Conservation (phyloP, 2,329 filamentous ascomycete genomes). For the Ophiostoma sp. region DNA sequence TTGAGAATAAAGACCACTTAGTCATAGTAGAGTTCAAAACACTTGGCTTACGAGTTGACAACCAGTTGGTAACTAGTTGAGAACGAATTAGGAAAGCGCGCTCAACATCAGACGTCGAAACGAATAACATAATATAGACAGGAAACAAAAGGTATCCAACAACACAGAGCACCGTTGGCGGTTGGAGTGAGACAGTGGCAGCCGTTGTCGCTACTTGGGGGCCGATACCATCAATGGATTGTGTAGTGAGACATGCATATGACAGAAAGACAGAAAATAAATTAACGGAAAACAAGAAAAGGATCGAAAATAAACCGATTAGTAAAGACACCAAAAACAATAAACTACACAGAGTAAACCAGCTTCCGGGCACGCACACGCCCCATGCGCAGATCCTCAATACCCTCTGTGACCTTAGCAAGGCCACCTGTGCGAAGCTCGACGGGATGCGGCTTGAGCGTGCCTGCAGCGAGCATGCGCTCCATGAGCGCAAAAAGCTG, state of each 20-base stretch:
- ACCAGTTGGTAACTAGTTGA: not conserved
- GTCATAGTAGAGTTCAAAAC: no score
- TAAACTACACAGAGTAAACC: slow-evolving; percentile 18
- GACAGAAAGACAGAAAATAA: not conserved
- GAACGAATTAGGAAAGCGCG: slow-evolving; percentile 1
- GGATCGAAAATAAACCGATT: not conserved
- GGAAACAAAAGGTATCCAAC: not conserved
- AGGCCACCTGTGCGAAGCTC: slow-evolving; percentile 22
- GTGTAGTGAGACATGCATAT: not conserved
- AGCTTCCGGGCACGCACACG: slow-evolving; percentile 23
- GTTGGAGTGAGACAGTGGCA: not conserved
- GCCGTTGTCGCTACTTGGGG: not conserved
- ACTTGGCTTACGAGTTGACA: not conserved
- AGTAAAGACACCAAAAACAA: not conserved
- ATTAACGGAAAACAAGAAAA: not conserved
- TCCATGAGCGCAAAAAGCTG: slow-evolving; percentile 18
- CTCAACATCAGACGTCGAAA: not conserved
- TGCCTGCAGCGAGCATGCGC: slow-evolving; percentile 22
- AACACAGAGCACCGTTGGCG: not conserved
- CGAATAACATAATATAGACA: slow-evolving; percentile 1
- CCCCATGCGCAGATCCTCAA: slow-evolving; percentile 23
- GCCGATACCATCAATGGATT: not conserved
- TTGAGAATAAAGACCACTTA: not conserved
- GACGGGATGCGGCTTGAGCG: slow-evolving; percentile 22
- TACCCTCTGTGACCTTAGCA: slow-evolving; percentile 19